phyloP scores from a whole-genome alignment of 2,329 filamentous ascomycete species.

The Dactylellina sp. region DNA sequence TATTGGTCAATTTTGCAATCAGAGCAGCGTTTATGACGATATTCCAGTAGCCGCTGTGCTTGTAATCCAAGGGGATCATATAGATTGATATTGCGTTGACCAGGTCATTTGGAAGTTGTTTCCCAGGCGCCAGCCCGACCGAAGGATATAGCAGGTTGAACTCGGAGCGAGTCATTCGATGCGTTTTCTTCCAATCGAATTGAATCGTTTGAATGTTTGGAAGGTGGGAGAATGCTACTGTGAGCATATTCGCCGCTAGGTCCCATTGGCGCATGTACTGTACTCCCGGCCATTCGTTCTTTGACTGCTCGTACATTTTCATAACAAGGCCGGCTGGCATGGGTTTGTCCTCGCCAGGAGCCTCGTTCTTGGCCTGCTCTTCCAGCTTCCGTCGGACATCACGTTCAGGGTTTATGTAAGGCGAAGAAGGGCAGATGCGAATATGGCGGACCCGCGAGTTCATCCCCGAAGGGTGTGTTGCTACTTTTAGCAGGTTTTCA shows the following conservation, averaged over 20 bases:
- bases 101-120: constrained; percentile 16
- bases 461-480: constrained; percentile 32
- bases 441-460: constrained; percentile 31
- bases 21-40: constrained; percentile 29
- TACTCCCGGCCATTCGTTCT: constrained; percentile 41
- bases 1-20: constrained; percentile 7
- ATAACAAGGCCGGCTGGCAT: constrained; percentile 40
- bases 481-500: constrained; percentile 39
- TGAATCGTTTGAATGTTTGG: constrained; percentile 39
- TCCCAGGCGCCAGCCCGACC: constrained; percentile 22
- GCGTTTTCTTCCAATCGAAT: constrained; percentile 33
- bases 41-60: constrained; percentile 43
- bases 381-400: constrained; percentile 35
- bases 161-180: constrained; percentile 35
- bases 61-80: constrained; percentile 36
- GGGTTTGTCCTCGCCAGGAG: constrained; percentile 16
- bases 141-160: constrained; percentile 26
- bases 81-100: constrained; percentile 33
- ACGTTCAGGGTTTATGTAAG: constrained; percentile 33
- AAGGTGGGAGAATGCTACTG: constrained; percentile 27
- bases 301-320: constrained; percentile 48
- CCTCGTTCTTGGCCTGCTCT: constrained; percentile 35
- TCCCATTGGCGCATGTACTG: constrained; percentile 42
- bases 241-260: constrained; percentile 37
- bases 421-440: constrained; percentile 30